Percentiles rank a stretch among this genome's conserved stretches.
These are phyloP conservation scores for Erodium texanum DNA, from an alignment of 441 rosid species.

Conservation along the genomic window DNA sequence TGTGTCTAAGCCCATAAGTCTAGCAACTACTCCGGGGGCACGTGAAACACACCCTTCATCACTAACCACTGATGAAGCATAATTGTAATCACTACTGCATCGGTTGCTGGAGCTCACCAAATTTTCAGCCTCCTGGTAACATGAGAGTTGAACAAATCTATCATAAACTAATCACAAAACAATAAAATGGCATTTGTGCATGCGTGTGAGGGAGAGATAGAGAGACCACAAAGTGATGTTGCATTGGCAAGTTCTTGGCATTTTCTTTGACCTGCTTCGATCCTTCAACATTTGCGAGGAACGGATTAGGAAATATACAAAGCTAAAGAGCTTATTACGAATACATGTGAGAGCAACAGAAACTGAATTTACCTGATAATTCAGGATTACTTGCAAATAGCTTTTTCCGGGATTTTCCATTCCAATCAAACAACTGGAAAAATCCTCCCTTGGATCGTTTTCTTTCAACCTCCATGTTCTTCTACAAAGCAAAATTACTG, in stretches of 20 bases:
- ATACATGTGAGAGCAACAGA: neutral
- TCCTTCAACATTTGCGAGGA: slow-evolving; percentile 21
- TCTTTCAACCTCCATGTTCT: slow-evolving; percentile 54
- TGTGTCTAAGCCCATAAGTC: slow-evolving; percentile 89
- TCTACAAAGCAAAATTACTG: slow-evolving; percentile 21
- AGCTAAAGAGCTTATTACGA: neutral
- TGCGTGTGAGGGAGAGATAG: neutral
- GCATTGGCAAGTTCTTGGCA: slow-evolving; percentile 24
- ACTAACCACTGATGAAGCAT: slow-evolving; percentile 52
- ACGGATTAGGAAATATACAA: neutral
- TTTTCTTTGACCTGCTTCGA: slow-evolving; percentile 38
- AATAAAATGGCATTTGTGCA: neutral
- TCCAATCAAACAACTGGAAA: slow-evolving; percentile 71
- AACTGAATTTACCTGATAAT: slow-evolving; percentile 28
- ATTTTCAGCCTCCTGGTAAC: slow-evolving; percentile 32
- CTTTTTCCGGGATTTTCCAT: slow-evolving; percentile 76
- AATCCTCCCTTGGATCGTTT: slow-evolving; percentile 61
- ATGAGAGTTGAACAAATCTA: neutral
- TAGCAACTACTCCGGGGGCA: slow-evolving; percentile 87
- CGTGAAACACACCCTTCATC: slow-evolving; percentile 53
- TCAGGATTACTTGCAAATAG: slow-evolving; percentile 39
- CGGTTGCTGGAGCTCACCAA: slow-evolving; percentile 38
- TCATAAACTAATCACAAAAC: neutral
- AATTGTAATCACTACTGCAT: slow-evolving; percentile 40
- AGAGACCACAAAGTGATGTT: slow-evolving; percentile 18